Evolutionary conservation across 176 grass and related monocot genomes (phyloP).

Genomic region (Oryza rufipogon): DNA sequence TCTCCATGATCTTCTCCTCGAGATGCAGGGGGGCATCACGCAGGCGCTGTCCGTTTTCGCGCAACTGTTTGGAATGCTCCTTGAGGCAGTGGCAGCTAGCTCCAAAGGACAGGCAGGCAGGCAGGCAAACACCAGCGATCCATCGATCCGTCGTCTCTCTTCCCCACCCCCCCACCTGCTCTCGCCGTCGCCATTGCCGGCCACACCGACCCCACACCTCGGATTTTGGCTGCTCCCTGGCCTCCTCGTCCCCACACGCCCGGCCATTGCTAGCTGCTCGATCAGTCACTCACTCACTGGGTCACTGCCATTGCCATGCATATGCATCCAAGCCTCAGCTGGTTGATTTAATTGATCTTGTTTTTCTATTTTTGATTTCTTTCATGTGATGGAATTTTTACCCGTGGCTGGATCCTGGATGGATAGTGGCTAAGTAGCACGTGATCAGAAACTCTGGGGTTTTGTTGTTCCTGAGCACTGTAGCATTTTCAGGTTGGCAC

Average conservation of each 20-base stretch:
- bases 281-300: too few relatives aligned
- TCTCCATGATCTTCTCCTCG: neutral
- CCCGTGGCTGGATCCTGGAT: neutral
- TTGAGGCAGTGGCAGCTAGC: conserved; percentile 43
- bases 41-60: conserved; percentile 2
- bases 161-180: neutral
- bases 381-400: neutral
- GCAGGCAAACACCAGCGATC: conserved; percentile 14
- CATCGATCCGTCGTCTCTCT: neutral
- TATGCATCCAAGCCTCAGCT: neutral
- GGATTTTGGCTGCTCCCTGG: conserved; percentile 23
- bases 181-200: neutral
- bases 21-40: neutral
- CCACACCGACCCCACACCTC: neutral
- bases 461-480: neutral
- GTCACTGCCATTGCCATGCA: neutral
- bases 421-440: neutral
- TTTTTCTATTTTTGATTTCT: neutral
- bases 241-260: neutral
- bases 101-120: conserved; percentile 46
- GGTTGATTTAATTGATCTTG: neutral
- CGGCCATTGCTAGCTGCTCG: too few relatives aligned
- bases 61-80: conserved; percentile 42
- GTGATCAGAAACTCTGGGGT: neutral
- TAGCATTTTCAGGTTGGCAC: neutral